Base-by-base conservation (phyloP, 306 rosid species). In the Cyamopsis tetragonoloba region DNA sequence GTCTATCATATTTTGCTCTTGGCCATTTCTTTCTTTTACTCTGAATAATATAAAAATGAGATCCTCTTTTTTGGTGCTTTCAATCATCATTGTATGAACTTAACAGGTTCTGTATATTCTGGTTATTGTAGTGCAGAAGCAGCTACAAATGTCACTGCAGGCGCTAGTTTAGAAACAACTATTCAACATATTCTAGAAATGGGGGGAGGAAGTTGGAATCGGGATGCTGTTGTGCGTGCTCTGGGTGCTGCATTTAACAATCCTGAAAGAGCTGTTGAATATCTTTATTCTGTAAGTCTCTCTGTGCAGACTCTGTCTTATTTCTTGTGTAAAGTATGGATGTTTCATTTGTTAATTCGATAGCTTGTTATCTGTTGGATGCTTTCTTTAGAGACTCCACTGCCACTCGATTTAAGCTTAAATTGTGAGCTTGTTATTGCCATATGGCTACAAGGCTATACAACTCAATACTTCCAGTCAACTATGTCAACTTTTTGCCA, bases 141-240 rank as follows among this genome's bases (percentile, higher is more conserved):
- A 62, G 90, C 84, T 0, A 87, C 97, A 70, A 82, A 87, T 74
- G 76, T 84, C 73, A 78, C 80, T 19, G 84, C 90, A 12, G 97
- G 95, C 62, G 79, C 66, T 49, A 80, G 59, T 70, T 82, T 87
- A 67, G 97, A 87, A 79, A 53, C 77, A 54, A 77, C 87, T 2
- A 41, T 85, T 72, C 86, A 90, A 55, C 92, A 85, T 58, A 85
- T 90, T 48, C 80, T 90, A 43, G 92, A 83, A 28, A 87, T 90
- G 86, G 97, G 97, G 26, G 97, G 90, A 57, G 97, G 97, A 39
- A 80, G 77, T 59, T 90, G 97, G 97, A 92, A 90, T n/a, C 82
- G 87, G 62, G 97, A 85, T 54, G 85, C 90, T 41, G 92, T 90
- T 73, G 62, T 72, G n/a, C 83, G 87, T 14, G 92, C 97, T 59